Base-by-base conservation (phyloP, 1,284 basidiomycete species). In the Sanghuangporus weigelae region DNA sequence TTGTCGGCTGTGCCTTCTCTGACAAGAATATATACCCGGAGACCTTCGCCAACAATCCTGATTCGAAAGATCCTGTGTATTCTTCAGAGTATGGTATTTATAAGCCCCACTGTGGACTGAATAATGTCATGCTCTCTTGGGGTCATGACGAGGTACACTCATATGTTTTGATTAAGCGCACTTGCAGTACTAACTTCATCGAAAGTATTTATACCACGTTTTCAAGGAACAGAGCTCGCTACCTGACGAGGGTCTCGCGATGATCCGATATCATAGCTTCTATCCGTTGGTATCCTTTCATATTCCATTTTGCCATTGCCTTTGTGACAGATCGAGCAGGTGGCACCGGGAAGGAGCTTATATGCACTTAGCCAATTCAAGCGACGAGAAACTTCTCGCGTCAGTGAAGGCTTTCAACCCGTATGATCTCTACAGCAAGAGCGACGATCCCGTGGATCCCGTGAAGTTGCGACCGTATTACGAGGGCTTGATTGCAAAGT, bases 181-280 rank as follows among this genome's bases (percentile, higher is more conserved):
- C 35, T 31, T 12, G 11, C 10, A 8, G 11, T 38, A 42, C 10
- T 39, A 16, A 39, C n/a, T 50, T 21, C 8, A 46, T 7, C 6
- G 91, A 89, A 19, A 61, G 81, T 92, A 92, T 70, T 77, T 92
- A 7, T 92, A 91, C 73, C 78, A 89, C 67, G 85, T 92, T 66
- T 75, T 91, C 60, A 91, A 90, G 74, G 85, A 86, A 67, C 90
- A 92, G 71, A 85, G 84, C 70, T 82, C 81, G n/a, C 84, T 96
- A 0, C 94, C 94, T 0, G 82, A 84, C 59, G 93, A 92, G 69
- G 94, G 83, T 0, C 81, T 96, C 42, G 87, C 90, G 31, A 96
- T 96, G 94, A 93, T 96, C 72, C 86, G 94, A 35, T 96, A 93
- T 75, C 94, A 96, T 77, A 92, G 89, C 69, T 96, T 96, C 81